These are phyloP conservation scores for Kodamaea leandrae DNA, from an alignment of 805 yeast genomes.

Conservation along the genomic window DNA sequence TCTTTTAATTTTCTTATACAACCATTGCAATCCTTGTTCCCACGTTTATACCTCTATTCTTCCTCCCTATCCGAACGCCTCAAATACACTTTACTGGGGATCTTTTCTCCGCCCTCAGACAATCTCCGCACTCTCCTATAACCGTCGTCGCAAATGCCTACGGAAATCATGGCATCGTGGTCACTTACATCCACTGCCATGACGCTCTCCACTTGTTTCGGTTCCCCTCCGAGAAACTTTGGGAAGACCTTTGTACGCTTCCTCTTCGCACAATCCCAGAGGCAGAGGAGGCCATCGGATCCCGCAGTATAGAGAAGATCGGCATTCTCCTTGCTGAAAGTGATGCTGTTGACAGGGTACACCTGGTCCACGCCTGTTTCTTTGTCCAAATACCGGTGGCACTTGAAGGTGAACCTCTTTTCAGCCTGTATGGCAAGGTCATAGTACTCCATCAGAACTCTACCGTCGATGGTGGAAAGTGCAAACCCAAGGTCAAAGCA, in stretches of 20 bases:
- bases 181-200: conserved; percentile 21
- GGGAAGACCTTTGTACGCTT: conserved; percentile 45
- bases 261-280: conserved; percentile 48
- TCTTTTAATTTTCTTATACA: neutral
- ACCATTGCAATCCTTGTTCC: neutral
- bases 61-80: conserved; percentile 2
- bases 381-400: conserved; percentile 55
- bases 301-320: conserved; percentile 50
- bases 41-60: neutral
- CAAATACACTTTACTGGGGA: conserved; percentile 13
- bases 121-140: conserved; percentile 28
- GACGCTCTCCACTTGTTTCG: conserved; percentile 21
- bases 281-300: conserved; percentile 48
- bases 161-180: conserved; percentile 25
- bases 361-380: conserved; percentile 47
- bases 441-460: conserved; percentile 72
- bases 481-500: conserved; percentile 56
- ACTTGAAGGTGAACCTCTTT: conserved; percentile 72
- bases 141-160: conserved; percentile 44
- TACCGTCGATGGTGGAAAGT: conserved; percentile 74
- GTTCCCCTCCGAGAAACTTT: conserved; percentile 18
- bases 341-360: conserved; percentile 50
- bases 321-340: conserved; percentile 35
- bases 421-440: conserved; percentile 44
- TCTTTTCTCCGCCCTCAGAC: conserved; percentile 11